Conservation (phyloP, 1,284 basidiomycete genomes). For the Vanrija pseudolonga region DNA sequence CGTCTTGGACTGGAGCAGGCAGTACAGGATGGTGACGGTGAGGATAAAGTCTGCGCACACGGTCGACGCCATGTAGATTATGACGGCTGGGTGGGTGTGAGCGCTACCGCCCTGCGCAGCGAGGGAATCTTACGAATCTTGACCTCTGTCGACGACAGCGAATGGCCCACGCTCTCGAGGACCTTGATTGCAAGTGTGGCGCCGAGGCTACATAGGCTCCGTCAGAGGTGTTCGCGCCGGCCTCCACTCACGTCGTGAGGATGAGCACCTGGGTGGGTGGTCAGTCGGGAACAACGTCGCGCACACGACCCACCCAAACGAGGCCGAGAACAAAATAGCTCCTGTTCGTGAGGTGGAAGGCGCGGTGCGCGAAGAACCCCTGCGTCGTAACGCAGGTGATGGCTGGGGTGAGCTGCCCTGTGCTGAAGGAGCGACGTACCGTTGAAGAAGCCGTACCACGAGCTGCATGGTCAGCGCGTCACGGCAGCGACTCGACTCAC, state of each 20-base stretch:
- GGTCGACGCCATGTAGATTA: conserved; percentile 21
- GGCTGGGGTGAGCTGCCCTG: background rate
- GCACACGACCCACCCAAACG: conserved; percentile 12
- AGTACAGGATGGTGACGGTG: conserved; percentile 23
- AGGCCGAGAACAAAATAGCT: conserved; percentile 16
- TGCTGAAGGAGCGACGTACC: background rate
- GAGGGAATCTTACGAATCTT: background rate
- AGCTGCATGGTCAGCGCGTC: background rate
- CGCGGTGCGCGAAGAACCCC: conserved; percentile 28
- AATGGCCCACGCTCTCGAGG: background rate
- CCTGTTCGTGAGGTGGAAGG: conserved; percentile 18
- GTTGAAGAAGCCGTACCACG: background rate
- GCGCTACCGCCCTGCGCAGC: too few species aligned
- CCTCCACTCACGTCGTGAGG: background rate
- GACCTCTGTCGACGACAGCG: background rate
- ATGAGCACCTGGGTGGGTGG: background rate
- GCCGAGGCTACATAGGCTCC: conserved; percentile 2
- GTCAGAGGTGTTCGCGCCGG: background rate
- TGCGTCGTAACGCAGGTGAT: conserved; percentile 15
- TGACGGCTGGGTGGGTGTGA: background rate
- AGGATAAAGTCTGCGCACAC: conserved; percentile 31
- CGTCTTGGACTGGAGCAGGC: conserved; percentile 25
- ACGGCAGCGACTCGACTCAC: too few species aligned
- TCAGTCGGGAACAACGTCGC: too few species aligned
- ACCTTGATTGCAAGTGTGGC: background rate